These are phyloP conservation scores for Penicillium sp. DNA, from an alignment of 2,329 filamentous ascomycete species.

Conservation along the genomic window DNA sequence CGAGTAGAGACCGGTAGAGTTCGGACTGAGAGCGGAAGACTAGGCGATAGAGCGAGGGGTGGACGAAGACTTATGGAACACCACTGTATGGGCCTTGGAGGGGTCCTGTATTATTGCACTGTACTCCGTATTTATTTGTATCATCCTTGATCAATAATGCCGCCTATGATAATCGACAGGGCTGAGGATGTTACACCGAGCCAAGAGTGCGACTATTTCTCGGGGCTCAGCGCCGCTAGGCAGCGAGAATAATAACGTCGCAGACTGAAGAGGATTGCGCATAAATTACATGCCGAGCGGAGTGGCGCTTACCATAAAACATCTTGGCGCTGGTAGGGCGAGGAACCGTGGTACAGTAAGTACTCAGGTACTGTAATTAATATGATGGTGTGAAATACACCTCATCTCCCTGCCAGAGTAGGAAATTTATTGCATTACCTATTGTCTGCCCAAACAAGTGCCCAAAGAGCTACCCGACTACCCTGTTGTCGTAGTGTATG, in stretches of 20 bases:
- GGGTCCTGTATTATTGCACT: not conserved
- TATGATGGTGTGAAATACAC: too few species aligned
- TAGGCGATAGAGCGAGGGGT: too few species aligned
- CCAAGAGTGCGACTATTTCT: not conserved
- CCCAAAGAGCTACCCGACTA: too few species aligned
- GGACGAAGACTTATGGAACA: too few species aligned
- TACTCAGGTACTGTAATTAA: too few species aligned
- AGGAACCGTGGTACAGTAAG: not conserved
- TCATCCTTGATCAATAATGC: not conserved
- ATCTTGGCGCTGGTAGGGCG: constrained; percentile 1
- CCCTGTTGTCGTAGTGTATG: too few species aligned
- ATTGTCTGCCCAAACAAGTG: too few species aligned
- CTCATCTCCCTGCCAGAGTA: too few species aligned
- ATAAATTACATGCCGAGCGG: not conserved
- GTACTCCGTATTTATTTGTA: not conserved
- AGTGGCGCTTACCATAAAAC: not conserved
- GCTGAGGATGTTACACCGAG: not conserved
- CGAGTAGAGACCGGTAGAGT: too few species aligned
- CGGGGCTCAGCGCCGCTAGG: constrained; percentile 10
- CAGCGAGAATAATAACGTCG: constrained; percentile 7
- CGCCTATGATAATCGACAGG: not conserved
- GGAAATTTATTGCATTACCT: too few species aligned
- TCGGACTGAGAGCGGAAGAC: too few species aligned
- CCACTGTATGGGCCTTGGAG: too few species aligned
- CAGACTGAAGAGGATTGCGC: not conserved